A percentile compares a stretch with the other conserved stretches of the same genome.
These are phyloP conservation scores for Sugiyamaella japonica DNA, from an alignment of 1,139 yeast genomes.

Conservation along the genomic window DNA sequence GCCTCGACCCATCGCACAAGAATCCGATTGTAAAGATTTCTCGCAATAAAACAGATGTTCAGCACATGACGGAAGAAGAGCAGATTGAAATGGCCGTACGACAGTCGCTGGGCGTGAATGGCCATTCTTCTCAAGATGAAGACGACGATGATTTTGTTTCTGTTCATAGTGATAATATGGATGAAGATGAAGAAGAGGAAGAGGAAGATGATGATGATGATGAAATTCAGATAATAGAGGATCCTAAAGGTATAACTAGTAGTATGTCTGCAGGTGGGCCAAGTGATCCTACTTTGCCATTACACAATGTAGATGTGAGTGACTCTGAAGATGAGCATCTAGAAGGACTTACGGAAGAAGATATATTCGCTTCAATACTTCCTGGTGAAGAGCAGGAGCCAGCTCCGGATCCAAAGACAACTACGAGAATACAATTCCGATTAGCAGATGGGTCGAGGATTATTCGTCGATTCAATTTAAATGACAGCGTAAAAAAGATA, in stretches of 20 bases:
- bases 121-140: slow-evolving; percentile 16
- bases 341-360: slow-evolving; percentile 32
- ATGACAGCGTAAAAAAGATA: slow-evolving; percentile 60
- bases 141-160: slow-evolving; percentile 18
- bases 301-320: neutral
- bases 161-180: slow-evolving; percentile 15
- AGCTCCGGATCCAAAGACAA: slow-evolving; percentile 48
- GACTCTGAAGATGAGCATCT: slow-evolving; percentile 18
- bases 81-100: slow-evolving; percentile 77
- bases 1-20: slow-evolving; percentile 61
- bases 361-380: slow-evolving; percentile 47
- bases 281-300: neutral
- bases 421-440: slow-evolving; percentile 83
- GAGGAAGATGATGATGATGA: too few relatives aligned
- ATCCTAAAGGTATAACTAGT: neutral
- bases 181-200: slow-evolving; percentile 19
- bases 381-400: slow-evolving; percentile 64
- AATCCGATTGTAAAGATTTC: slow-evolving; percentile 56
- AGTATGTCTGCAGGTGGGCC: neutral
- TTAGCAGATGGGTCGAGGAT: slow-evolving; percentile 82
- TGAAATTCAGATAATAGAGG: slow-evolving; percentile 16
- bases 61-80: slow-evolving; percentile 71
- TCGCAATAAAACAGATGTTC: slow-evolving; percentile 33
- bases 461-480: slow-evolving; percentile 65
- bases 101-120: slow-evolving; percentile 53